These are phyloP conservation scores for Aspergillus nomiae DNA, from an alignment of 2,329 filamentous ascomycete genomes.

Conservation along the genomic window DNA sequence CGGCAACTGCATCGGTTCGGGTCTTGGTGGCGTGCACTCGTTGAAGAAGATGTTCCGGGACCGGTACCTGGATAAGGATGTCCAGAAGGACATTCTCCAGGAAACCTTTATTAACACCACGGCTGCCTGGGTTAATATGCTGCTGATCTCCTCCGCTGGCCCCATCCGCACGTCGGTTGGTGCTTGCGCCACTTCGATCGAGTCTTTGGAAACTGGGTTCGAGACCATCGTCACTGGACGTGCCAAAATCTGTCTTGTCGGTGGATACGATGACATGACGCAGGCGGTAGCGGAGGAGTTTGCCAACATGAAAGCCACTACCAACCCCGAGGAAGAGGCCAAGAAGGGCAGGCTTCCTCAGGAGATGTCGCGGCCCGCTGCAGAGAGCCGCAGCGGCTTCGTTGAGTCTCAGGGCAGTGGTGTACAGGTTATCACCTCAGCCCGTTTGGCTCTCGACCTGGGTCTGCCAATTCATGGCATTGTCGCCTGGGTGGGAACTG, in stretches of 20 bases:
- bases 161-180: slow-evolving; percentile 98
- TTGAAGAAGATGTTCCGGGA: slow-evolving; percentile 98
- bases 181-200: slow-evolving; percentile 94
- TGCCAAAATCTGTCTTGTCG: slow-evolving; percentile 94
- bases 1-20: slow-evolving; percentile 96
- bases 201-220: slow-evolving; percentile 96
- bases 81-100: slow-evolving; percentile 98
- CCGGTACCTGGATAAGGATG: slow-evolving; percentile 91
- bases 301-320: slow-evolving; percentile 99
- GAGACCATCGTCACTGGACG: slow-evolving; percentile 99
- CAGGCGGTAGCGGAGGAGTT: slow-evolving; percentile 99
- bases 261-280: slow-evolving; percentile 98
- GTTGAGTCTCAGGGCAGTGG: slow-evolving; percentile 99
- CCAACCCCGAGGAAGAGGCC: slow-evolving; percentile 95
- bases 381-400: slow-evolving; percentile 94
- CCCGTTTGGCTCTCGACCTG: slow-evolving; percentile 94
- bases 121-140: slow-evolving; percentile 99
- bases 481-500: slow-evolving; percentile 88
- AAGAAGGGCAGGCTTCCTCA: slow-evolving; percentile 90
- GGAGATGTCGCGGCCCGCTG: slow-evolving; percentile 97
- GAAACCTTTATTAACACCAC: slow-evolving; percentile 99
- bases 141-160: slow-evolving; percentile 92
- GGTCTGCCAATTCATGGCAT: slow-evolving; percentile 97
- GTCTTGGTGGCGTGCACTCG: slow-evolving; percentile 92
- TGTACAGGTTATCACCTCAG: slow-evolving; percentile 98